phyloP scores from a whole-genome alignment of 176 grass and related monocot genomes.

The Triticum aestivum region DNA sequence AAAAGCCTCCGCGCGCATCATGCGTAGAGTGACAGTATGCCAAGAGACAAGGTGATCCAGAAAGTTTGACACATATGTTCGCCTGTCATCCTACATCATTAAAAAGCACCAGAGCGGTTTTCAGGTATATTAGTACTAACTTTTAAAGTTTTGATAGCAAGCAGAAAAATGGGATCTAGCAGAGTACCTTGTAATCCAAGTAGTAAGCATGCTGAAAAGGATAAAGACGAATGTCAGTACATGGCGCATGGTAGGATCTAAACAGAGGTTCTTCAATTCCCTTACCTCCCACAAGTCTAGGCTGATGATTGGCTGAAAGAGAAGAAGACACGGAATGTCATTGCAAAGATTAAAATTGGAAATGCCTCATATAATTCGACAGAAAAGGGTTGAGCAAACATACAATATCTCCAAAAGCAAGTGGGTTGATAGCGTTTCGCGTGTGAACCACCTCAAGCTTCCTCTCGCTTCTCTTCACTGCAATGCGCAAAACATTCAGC shows the following conservation, averaged over 20 bases:
- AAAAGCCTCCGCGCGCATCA: slow-evolving; percentile 91
- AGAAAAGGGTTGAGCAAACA: slow-evolving; percentile 28
- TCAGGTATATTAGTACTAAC: neutral
- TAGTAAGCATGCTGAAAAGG: slow-evolving; percentile 89
- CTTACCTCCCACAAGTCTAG: slow-evolving; percentile 99
- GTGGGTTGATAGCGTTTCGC: slow-evolving; percentile 78
- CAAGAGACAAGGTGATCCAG: slow-evolving; percentile 85
- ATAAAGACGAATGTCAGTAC: slow-evolving; percentile 38
- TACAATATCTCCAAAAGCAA: slow-evolving; percentile 91
- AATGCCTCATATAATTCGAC: neutral
- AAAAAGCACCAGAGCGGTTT: neutral
- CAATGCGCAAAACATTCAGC: slow-evolving; percentile 15
- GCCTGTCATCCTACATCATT: slow-evolving; percentile 66
- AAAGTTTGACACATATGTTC: slow-evolving; percentile 68
- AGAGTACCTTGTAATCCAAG: slow-evolving; percentile 82
- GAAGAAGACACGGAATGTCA: slow-evolving; percentile 34
- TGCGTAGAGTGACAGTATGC: slow-evolving; percentile 72
- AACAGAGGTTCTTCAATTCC: neutral
- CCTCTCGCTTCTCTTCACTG: slow-evolving; percentile 71
- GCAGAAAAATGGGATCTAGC: neutral
- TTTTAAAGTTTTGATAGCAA: slow-evolving; percentile 3
- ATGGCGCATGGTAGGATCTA: neutral
- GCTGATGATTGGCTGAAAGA: slow-evolving; percentile 76
- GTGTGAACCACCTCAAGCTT: slow-evolving; percentile 70
- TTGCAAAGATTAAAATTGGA: slow-evolving; percentile 13